Conservation (phyloP, 306 rosid genomes). For the Malus sylvestris region DNA sequence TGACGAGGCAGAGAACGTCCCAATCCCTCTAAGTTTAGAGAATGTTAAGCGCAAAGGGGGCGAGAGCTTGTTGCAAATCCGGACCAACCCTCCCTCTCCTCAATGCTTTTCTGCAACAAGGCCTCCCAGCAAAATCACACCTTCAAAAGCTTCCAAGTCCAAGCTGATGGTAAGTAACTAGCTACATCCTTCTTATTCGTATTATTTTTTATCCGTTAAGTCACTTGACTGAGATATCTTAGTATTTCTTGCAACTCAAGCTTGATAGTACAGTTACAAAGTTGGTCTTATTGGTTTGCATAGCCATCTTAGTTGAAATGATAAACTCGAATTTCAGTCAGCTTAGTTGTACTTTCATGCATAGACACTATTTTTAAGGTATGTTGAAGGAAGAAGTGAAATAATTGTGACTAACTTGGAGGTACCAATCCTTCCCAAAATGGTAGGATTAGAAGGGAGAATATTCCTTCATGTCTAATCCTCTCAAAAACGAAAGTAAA, state of each 20-base stretch:
- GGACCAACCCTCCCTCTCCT: slow-evolving; percentile 96
- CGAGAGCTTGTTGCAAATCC: slow-evolving; percentile 41
- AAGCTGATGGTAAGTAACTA: slow-evolving; percentile 50
- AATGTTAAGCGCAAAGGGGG: slow-evolving; percentile 38
- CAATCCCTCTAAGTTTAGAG: slow-evolving; percentile 49
- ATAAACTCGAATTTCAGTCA: no score
- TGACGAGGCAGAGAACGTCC: slow-evolving; percentile 53
- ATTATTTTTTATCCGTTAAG: background rate
- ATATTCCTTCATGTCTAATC: no score
- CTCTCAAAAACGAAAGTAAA: no score
- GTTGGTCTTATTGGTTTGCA: no score
- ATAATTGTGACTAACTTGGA: no score
- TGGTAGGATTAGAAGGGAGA: no score
- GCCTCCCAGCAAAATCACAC: slow-evolving; percentile 30
- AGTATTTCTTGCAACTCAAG: background rate
- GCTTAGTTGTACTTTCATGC: no score
- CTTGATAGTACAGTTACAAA: background rate
- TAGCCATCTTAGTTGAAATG: no score
- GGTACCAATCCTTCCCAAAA: no score
- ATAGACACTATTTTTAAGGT: no score
- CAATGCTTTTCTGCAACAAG: slow-evolving; percentile 76
- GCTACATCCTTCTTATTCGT: background rate
- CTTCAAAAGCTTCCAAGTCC: slow-evolving; percentile 46
- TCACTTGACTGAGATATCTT: background rate
- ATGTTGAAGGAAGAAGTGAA: no score